phyloP scores from a whole-genome alignment of 352 stramenopile genomes.

The Pythium sukuiense region DNA sequence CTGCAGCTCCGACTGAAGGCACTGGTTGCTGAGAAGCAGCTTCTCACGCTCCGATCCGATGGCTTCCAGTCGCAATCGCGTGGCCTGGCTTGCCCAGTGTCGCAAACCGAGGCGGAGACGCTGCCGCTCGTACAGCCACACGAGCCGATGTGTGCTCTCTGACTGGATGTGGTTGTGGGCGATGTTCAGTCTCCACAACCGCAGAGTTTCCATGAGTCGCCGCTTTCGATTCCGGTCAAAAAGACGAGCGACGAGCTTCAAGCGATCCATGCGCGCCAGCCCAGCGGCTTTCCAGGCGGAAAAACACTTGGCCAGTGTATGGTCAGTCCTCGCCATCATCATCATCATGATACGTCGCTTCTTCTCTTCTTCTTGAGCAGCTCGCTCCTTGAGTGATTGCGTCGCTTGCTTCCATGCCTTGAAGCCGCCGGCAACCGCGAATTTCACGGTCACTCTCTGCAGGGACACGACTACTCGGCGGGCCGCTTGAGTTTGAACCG shows the following conservation, averaged over 20 bases:
- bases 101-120: not conserved
- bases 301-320: slow-evolving; percentile 32
- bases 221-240: not conserved
- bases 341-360: slow-evolving; percentile 40
- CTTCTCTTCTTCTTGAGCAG: slow-evolving; percentile 24
- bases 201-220: not conserved
- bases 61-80: not conserved
- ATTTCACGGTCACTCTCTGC: not conserved
- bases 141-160: not conserved
- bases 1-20: not conserved
- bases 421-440: slow-evolving; percentile 5
- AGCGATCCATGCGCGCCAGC: not conserved
- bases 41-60: not conserved
- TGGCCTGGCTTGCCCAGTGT: slow-evolving; percentile 1
- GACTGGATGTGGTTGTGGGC: not conserved
- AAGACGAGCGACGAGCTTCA: not conserved
- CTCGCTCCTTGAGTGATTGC: slow-evolving; percentile 7
- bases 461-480: not conserved
- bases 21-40: not conserved
- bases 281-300: slow-evolving; percentile 29
- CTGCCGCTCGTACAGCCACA: not conserved
- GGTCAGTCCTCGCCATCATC: slow-evolving; percentile 34
- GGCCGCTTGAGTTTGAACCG: not conserved
- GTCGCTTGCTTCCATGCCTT: slow-evolving; percentile 8
- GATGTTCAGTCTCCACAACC: not conserved